Evolutionary conservation across 139 green algal species (phyloP).

Genomic region (Coccomyxa sp.): DNA sequence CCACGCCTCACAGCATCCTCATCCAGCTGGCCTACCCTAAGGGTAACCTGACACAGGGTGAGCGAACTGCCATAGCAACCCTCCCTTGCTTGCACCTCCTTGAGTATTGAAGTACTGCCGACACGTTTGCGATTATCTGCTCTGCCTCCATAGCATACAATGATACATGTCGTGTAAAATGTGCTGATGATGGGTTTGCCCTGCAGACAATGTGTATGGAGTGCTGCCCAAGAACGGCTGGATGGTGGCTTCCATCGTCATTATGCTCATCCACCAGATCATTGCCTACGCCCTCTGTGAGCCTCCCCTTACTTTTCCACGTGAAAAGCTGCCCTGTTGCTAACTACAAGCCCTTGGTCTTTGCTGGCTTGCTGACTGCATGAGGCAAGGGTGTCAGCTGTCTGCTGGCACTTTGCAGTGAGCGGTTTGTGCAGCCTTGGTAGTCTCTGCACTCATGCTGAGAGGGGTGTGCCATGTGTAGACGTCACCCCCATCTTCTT

Average conservation of each 20-base stretch:
- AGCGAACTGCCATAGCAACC: not conserved
- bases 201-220: constrained; percentile 22
- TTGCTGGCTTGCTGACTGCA: too few relatives aligned
- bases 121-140: not conserved
- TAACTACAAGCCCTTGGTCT: not conserved
- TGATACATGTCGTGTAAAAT: not conserved
- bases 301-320: constrained; percentile 9
- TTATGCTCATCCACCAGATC: constrained; percentile 18
- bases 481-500: not conserved
- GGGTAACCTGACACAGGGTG: not conserved
- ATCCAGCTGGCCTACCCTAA: constrained; percentile 10
- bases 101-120: not conserved
- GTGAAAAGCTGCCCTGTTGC: constrained; percentile 9
- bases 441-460: too few relatives aligned
- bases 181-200: not conserved
- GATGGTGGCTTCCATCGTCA: constrained; percentile 11
- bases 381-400: too few relatives aligned
- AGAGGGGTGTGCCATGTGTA: too few relatives aligned
- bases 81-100: not conserved
- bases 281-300: constrained; percentile 17
- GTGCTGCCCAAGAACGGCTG: constrained; percentile 6
- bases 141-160: not conserved
- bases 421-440: too few relatives aligned
- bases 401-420: too few relatives aligned
- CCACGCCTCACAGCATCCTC: constrained; percentile 10